Evolutionary conservation across 306 rosid species (phyloP).

Genomic region (Trichosanthes cucumerina): DNA sequence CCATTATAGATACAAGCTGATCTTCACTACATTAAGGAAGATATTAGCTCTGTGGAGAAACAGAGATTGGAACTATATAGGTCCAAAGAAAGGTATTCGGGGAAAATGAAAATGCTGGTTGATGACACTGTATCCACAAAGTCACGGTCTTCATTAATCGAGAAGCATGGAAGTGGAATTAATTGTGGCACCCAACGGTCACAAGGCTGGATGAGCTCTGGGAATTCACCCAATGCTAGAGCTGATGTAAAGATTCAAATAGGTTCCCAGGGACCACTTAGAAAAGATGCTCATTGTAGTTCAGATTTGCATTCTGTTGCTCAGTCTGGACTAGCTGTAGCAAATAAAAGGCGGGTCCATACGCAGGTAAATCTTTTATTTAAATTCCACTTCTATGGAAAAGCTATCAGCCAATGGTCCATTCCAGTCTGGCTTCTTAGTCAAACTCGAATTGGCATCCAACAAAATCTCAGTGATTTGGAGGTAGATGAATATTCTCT

Average conservation of each 20-base stretch:
- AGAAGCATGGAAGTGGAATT: constrained; percentile 41
- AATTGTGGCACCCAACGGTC: constrained; percentile 31
- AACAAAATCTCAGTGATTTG: not conserved
- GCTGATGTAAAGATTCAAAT: constrained; percentile 35
- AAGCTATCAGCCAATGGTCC: not conserved
- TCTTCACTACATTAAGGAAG: constrained; percentile 75
- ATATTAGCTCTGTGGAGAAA: constrained; percentile 66
- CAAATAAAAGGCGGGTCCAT: constrained; percentile 62
- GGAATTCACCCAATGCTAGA: constrained; percentile 35
- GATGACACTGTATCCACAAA: constrained; percentile 49
- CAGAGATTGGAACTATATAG: constrained; percentile 53
- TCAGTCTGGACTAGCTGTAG: constrained; percentile 44
- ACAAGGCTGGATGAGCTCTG: constrained; percentile 41
- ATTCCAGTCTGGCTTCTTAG: not conserved
- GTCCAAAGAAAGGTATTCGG: constrained; percentile 40
- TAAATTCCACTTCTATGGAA: not conserved
- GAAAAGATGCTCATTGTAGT: constrained; percentile 43
- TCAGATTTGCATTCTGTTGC: constrained; percentile 44
- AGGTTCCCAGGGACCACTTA: constrained; percentile 30
- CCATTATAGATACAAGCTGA: constrained; percentile 61
- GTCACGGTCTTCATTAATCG: constrained; percentile 41
- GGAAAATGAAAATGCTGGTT: constrained; percentile 52
- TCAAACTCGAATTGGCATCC: not conserved
- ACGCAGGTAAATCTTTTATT: constrained; percentile 42
- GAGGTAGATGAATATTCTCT: not conserved